These are phyloP conservation scores for Hippophae tibetana DNA, from an alignment of 306 rosid species.

Conservation along the genomic window DNA sequence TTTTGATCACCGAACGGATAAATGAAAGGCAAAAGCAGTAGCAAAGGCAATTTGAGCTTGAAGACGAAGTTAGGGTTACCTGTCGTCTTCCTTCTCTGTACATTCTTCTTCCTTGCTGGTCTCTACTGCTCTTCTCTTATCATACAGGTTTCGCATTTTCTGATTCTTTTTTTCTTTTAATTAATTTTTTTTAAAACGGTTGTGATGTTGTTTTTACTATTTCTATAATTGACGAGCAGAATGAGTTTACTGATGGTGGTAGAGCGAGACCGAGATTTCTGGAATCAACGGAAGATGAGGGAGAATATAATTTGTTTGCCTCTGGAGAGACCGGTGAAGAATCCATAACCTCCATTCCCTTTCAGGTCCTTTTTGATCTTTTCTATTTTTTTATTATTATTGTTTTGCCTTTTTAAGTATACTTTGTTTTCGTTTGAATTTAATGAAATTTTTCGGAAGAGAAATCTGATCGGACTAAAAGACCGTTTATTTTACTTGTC, in stretches of 20 bases:
- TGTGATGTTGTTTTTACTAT: neutral
- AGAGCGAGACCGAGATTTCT: slow-evolving; percentile 35
- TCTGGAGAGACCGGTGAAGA: slow-evolving; percentile 67
- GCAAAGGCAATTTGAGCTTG: slow-evolving; percentile 36
- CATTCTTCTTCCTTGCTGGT: slow-evolving; percentile 69
- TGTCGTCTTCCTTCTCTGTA: slow-evolving; percentile 39
- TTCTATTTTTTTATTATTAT: neutral
- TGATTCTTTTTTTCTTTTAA: neutral
- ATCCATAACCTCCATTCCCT: slow-evolving; percentile 67
- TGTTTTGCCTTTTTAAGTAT: slow-evolving; percentile 2
- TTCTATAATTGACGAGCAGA: slow-evolving; percentile 25
- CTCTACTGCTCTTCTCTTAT: slow-evolving; percentile 44
- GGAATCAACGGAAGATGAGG: slow-evolving; percentile 33
- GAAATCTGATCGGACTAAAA: neutral
- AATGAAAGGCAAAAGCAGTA: slow-evolving; percentile 47
- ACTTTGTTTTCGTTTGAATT: neutral
- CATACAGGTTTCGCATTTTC: slow-evolving; percentile 19
- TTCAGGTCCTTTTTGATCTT: slow-evolving; percentile 44
- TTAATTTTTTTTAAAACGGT: neutral
- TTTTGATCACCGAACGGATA: neutral
- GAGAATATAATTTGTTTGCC: slow-evolving; percentile 26
- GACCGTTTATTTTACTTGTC: neutral
- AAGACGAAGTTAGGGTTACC: slow-evolving; percentile 37
- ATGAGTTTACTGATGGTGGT: slow-evolving; percentile 14
- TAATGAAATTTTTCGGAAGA: neutral